These are phyloP conservation scores for Iberis pinnata DNA, from an alignment of 345 rosid species.

Conservation along the genomic window DNA sequence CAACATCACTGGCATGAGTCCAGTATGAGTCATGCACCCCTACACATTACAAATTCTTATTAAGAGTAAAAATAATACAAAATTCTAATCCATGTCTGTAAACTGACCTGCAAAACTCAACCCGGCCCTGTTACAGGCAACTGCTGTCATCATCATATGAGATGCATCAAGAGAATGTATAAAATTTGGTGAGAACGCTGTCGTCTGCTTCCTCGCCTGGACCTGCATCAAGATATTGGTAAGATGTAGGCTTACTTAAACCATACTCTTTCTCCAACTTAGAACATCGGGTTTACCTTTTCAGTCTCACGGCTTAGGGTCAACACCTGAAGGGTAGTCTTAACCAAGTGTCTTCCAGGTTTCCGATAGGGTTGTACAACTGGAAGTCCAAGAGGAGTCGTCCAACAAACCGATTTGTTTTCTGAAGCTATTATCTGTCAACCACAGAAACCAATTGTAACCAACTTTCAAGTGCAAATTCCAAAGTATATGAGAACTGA, in stretches of 20 bases:
- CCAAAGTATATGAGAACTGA: neutral
- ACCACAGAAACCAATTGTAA: too few relatives aligned
- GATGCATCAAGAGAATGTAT: slow-evolving; percentile 96
- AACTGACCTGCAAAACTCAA: slow-evolving; percentile 78
- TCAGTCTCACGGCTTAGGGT: slow-evolving; percentile 80
- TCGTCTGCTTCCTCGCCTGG: slow-evolving; percentile 74
- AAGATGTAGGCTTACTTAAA: neutral
- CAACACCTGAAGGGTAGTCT: slow-evolving; percentile 88
- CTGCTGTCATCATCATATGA: slow-evolving; percentile 99
- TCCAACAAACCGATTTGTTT: slow-evolving; percentile 84
- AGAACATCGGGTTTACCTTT: slow-evolving; percentile 43
- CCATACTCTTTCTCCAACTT: neutral
- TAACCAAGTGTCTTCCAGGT: slow-evolving; percentile 73
- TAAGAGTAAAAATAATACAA: too few relatives aligned
- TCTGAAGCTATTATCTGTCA: slow-evolving; percentile 70
- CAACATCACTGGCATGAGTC: slow-evolving; percentile 97
- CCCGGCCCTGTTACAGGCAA: slow-evolving; percentile 88
- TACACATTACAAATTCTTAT: slow-evolving; percentile 33
- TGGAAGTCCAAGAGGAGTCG: slow-evolving; percentile 94
- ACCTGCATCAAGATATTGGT: slow-evolving; percentile 52
- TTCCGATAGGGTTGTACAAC: slow-evolving; percentile 91
- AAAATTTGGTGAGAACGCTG: slow-evolving; percentile 96
- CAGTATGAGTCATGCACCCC: slow-evolving; percentile 99
- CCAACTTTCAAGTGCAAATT: too few relatives aligned
- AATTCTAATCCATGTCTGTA: too few relatives aligned